A percentile compares a stretch with the other conserved stretches of the same genome.
Evolutionary conservation across 73 alveolate genomes (phyloP).

Genomic region (Paramecium caudatum): DNA sequence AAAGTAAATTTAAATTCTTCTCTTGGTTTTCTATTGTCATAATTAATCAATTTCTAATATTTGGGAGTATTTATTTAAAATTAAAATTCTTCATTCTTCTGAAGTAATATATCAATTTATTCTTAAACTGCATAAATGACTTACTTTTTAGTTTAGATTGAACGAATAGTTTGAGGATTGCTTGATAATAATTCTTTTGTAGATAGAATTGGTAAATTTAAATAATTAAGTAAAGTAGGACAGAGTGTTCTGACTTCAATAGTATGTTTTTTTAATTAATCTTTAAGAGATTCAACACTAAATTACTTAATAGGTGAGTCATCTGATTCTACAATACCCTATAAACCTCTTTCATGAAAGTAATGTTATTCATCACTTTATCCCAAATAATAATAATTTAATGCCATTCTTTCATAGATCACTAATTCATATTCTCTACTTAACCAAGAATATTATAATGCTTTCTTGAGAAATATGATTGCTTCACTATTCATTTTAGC

Average conservation of each 20-base stretch:
- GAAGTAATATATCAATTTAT: background rate
- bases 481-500: constrained; percentile 55
- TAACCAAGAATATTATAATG: constrained; percentile 51
- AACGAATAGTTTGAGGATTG: background rate
- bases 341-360: constrained; percentile 56
- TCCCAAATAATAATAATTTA: constrained; percentile 48
- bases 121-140: constrained; percentile 1
- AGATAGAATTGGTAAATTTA: constrained; percentile 30
- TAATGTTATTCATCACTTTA: constrained; percentile 11
- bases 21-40: background rate
- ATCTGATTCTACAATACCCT: constrained; percentile 19
- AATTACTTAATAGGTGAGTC: constrained; percentile 28
- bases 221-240: background rate
- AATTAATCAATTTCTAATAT: background rate
- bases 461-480: constrained; percentile 35
- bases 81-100: constrained; percentile 30
- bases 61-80: constrained; percentile 29
- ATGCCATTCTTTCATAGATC: constrained; percentile 35
- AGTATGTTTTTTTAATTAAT: background rate
- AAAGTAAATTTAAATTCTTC: background rate
- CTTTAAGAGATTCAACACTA: constrained; percentile 3
- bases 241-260: background rate
- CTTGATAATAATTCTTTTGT: background rate
- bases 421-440: constrained; percentile 6
- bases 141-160: background rate